phyloP scores from a whole-genome alignment of 495 filamentous ascomycete species.

The Daldinia caldariorum region DNA sequence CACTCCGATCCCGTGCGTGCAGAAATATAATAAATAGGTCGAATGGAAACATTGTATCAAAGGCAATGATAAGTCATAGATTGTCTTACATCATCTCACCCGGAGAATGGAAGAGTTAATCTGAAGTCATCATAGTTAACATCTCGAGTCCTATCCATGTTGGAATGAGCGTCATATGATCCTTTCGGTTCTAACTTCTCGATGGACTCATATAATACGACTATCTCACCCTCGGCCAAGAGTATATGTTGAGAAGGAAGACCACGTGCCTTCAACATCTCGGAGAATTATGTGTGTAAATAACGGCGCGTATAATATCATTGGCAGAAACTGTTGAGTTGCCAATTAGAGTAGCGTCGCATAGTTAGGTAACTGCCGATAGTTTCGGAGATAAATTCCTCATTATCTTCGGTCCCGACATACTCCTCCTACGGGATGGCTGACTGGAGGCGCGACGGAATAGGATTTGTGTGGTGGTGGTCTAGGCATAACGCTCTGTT shows the following conservation, averaged over 20 bases:
- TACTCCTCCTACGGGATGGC: background rate
- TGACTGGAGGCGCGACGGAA: background rate
- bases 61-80: no score
- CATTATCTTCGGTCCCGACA: background rate
- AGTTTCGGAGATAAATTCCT: constrained; percentile 3
- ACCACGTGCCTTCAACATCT: background rate
- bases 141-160: no score
- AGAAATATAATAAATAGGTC: no score
- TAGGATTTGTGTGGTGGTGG: background rate
- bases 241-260: background rate
- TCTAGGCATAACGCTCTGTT: background rate
- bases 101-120: no score
- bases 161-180: no score
- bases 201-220: background rate
- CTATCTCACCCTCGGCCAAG: background rate
- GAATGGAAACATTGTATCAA: no score
- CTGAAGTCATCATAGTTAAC: no score
- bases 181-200: no score
- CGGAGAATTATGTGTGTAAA: background rate
- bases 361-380: background rate
- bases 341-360: background rate
- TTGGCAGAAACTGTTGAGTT: constrained; percentile 5
- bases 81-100: no score
- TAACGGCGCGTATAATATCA: background rate
- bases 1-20: no score